Conservation (phyloP, 345 rosid genomes). For the Eucalyptus cladocalyx region DNA sequence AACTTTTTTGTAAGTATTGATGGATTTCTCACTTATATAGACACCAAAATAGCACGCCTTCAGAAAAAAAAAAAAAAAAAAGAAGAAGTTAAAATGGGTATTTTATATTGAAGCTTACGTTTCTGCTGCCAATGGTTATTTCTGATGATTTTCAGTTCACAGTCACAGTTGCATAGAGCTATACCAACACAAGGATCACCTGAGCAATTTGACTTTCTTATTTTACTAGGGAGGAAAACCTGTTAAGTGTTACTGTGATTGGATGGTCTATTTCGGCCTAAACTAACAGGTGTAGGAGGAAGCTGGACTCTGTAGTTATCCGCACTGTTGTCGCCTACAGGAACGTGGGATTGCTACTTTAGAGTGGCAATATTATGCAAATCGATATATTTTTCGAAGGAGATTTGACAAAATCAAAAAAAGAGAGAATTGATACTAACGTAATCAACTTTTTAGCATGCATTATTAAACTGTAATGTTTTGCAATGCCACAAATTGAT, state of each 20-base stretch:
- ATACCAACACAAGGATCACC: background rate
- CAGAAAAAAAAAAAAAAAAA: too few relatives aligned
- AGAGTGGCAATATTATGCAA: background rate
- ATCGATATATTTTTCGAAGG: background rate
- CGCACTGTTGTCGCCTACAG: background rate
- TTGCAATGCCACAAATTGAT: background rate
- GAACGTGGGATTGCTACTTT: background rate
- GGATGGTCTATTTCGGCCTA: background rate
- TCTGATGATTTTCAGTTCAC: background rate
- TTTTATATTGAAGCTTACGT: background rate
- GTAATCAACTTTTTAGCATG: background rate
- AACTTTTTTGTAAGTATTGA: too few relatives aligned
- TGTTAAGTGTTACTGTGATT: background rate
- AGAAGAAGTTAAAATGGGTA: too few relatives aligned
- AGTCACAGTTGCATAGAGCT: background rate
- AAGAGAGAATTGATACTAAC: background rate
- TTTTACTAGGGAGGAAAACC: background rate
- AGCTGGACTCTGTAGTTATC: background rate
- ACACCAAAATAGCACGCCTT: too few relatives aligned
- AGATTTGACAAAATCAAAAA: background rate
- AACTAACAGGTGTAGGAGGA: background rate
- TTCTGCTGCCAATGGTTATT: background rate
- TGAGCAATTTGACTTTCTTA: background rate
- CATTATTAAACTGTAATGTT: background rate
- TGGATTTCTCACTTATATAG: too few relatives aligned